These are phyloP conservation scores for Amauroascus verrucosus DNA, from an alignment of 2,329 filamentous ascomycete species.

Conservation along the genomic window DNA sequence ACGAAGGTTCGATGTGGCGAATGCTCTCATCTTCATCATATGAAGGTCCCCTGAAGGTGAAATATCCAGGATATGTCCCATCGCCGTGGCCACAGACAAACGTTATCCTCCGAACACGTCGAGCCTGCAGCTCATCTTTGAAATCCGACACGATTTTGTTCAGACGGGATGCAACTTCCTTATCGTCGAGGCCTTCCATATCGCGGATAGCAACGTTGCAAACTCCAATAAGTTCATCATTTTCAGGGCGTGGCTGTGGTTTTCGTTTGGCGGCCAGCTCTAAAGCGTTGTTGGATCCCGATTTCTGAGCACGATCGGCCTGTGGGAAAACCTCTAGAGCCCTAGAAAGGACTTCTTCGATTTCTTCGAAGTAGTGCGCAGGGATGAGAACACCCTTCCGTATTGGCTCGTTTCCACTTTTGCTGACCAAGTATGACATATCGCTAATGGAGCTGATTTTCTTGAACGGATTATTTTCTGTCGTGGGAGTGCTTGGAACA, in stretches of 20 bases:
- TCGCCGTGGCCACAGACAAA: conserved; percentile 95
- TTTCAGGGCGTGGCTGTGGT: conserved; percentile 45
- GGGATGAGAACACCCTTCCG: conserved; percentile 92
- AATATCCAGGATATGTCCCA: conserved; percentile 91
- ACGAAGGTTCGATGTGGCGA: conserved; percentile 88
- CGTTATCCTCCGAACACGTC: conserved; percentile 77
- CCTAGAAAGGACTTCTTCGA: conserved; percentile 72
- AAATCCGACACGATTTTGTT: conserved; percentile 63
- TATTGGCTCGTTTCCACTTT: conserved; percentile 59
- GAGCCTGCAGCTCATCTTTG: conserved; percentile 72
- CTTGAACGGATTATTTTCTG: conserved; percentile 56
- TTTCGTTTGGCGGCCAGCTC: conserved; percentile 66
- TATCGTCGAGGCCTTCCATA: conserved; percentile 71
- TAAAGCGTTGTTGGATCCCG: conserved; percentile 49
- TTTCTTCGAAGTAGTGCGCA: conserved; percentile 86
- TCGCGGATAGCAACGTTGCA: conserved; percentile 88
- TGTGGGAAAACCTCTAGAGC: conserved; percentile 74
- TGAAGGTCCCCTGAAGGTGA: conserved; percentile 86
- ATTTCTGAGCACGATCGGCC: conserved; percentile 47
- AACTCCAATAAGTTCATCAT: conserved; percentile 69
- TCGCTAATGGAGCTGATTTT: conserved; percentile 92
- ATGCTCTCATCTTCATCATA: conserved; percentile 92
- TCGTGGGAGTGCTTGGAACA: conserved; percentile 64
- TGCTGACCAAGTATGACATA: conserved; percentile 74
- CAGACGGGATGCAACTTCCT: conserved; percentile 68